phyloP scores from a whole-genome alignment of 371 early-diverging fungal species.

The Saksenaea oblongispora region DNA sequence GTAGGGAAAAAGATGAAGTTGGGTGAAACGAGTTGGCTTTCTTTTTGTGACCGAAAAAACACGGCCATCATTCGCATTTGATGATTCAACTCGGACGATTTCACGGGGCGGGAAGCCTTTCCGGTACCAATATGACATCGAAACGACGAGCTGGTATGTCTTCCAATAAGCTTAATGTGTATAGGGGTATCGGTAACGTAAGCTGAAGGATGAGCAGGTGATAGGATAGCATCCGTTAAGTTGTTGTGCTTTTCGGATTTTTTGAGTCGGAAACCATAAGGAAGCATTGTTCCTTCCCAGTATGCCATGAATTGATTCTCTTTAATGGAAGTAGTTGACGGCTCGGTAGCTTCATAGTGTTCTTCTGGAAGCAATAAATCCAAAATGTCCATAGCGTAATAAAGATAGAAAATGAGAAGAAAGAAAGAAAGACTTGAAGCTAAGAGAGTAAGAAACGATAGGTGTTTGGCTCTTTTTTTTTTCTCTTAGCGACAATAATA shows the following conservation, averaged over 20 bases:
- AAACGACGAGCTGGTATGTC: slow-evolving; percentile 44
- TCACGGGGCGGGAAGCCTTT: slow-evolving; percentile 44
- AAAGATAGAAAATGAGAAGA: not conserved
- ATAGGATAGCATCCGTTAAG: slow-evolving; percentile 34
- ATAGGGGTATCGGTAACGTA: slow-evolving; percentile 24
- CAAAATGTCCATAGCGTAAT: slow-evolving; percentile 13
- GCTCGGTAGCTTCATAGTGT: not conserved
- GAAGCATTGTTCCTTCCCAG: slow-evolving; percentile 26
- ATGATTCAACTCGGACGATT: slow-evolving; percentile 27
- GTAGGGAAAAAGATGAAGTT: slow-evolving; percentile 51
- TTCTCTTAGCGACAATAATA: too few relatives aligned
- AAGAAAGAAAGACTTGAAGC: not conserved
- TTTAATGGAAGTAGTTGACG: slow-evolving; percentile 11
- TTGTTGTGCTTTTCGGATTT: slow-evolving; percentile 27
- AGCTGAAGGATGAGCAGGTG: slow-evolving; percentile 7
- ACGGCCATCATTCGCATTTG: slow-evolving; percentile 46
- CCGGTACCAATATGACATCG: slow-evolving; percentile 49
- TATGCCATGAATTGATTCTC: slow-evolving; percentile 28
- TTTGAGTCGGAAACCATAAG: slow-evolving; percentile 20
- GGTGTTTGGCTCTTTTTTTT: too few relatives aligned
- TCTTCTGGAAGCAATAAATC: slow-evolving; percentile 14
- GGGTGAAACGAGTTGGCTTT: slow-evolving; percentile 32
- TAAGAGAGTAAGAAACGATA: too few relatives aligned
- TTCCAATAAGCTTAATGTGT: slow-evolving; percentile 43
- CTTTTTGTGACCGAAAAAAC: slow-evolving; percentile 37